phyloP scores from a whole-genome alignment of 164 flowering plant species.

The Protea cynaroides region DNA sequence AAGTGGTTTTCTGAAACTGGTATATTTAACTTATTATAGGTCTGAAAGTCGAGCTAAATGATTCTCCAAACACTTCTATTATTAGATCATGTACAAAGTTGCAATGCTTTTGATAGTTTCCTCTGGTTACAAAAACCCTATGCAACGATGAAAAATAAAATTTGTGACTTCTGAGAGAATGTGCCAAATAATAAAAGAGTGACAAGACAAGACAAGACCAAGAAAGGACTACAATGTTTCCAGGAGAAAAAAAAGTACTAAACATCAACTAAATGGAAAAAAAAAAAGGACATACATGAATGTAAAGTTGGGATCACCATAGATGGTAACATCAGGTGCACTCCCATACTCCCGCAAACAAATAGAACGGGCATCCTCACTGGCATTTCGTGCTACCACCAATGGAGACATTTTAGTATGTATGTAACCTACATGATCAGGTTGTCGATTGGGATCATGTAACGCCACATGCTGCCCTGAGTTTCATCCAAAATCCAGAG shows the following conservation, averaged over 20 bases:
- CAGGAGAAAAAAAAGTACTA: not conserved
- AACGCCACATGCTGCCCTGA: conserved; percentile 97
- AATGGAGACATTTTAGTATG: conserved; percentile 87
- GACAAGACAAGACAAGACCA: no score
- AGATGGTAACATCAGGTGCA: conserved; percentile 77
- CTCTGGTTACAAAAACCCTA: no score
- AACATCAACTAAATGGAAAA: conserved; percentile 1
- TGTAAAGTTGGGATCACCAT: conserved; percentile 81
- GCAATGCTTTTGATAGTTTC: no score
- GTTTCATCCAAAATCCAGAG: conserved; percentile 18
- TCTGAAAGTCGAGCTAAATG: no score
- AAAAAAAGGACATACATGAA: conserved; percentile 58
- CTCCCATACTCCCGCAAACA: conserved; percentile 83
- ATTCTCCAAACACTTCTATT: no score
- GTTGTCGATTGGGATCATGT: conserved; percentile 85
- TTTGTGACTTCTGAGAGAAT: no score
- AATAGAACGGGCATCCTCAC: conserved; percentile 84
- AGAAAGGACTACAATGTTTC: not conserved
- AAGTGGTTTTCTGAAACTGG: no score
- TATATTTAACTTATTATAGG: no score
- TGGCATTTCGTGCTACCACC: conserved; percentile 66
- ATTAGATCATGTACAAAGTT: no score
- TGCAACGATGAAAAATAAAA: no score
- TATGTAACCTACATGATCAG: conserved; percentile 73
- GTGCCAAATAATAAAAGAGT: no score